A percentile compares a stretch with the other conserved stretches of the same genome.
Evolutionary conservation across 257 asterid species (phyloP).

Genomic region (Asclepias syriaca): DNA sequence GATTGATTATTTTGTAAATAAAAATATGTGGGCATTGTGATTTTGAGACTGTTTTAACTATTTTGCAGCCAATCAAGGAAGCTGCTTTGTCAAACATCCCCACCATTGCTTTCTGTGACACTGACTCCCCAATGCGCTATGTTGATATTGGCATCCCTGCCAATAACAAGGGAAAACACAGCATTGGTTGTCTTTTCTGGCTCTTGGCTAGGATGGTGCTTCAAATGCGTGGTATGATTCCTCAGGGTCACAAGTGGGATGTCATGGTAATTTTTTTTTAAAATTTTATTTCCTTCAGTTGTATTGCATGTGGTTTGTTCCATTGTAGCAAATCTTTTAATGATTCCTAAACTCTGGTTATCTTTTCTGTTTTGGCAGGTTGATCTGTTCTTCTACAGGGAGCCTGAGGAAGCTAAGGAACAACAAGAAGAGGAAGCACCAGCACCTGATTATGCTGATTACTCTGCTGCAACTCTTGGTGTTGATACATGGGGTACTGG

Average conservation of each 20-base stretch:
- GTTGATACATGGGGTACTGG: slow-evolving; percentile 21
- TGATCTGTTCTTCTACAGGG: slow-evolving; percentile 37
- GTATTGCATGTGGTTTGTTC: background rate
- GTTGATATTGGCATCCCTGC: slow-evolving; percentile 43
- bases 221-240: slow-evolving; percentile 38
- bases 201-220: slow-evolving; percentile 37
- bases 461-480: slow-evolving; percentile 15
- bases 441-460: slow-evolving; percentile 20
- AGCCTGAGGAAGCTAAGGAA: slow-evolving; percentile 38
- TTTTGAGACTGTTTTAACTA: background rate
- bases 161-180: slow-evolving; percentile 38
- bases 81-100: slow-evolving; percentile 35
- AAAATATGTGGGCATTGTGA: background rate
- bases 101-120: slow-evolving; percentile 40
- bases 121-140: slow-evolving; percentile 35
- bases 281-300: background rate
- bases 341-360: background rate
- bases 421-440: slow-evolving; percentile 30
- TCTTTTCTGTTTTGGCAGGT: slow-evolving; percentile 19
- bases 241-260: slow-evolving; percentile 40
- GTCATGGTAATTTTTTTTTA: slow-evolving; percentile 24
- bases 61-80: slow-evolving; percentile 36
- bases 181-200: slow-evolving; percentile 41
- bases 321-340: background rate
- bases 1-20: background rate